phyloP scores from a whole-genome alignment of 768 basidiomycete species.

The Dacryopinax spathularia region DNA sequence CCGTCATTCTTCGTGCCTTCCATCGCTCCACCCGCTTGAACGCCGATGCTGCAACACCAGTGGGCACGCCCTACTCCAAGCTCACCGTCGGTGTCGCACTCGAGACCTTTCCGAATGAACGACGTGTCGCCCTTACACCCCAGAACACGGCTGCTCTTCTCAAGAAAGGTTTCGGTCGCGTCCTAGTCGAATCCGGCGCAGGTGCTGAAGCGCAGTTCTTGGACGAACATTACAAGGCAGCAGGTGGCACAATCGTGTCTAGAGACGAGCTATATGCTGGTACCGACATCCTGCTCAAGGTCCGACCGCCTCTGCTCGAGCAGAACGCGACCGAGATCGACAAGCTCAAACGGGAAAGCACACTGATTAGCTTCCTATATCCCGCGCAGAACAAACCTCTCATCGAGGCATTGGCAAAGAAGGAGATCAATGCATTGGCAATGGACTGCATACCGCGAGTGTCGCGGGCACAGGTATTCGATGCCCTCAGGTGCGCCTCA shows the following conservation, averaged over 20 bases:
- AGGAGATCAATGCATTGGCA: slow-evolving; percentile 60
- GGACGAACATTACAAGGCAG: slow-evolving; percentile 63
- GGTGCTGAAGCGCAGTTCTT: slow-evolving; percentile 63
- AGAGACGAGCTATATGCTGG: slow-evolving; percentile 50
- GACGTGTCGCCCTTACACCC: slow-evolving; percentile 69
- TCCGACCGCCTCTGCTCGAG: slow-evolving; percentile 50
- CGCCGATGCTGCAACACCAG: not conserved
- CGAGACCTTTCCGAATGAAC: slow-evolving; percentile 64
- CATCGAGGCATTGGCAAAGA: slow-evolving; percentile 52
- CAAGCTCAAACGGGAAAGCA: slow-evolving; percentile 55
- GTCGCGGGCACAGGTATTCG: slow-evolving; percentile 79
- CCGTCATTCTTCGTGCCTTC: not conserved
- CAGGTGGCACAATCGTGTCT: slow-evolving; percentile 66
- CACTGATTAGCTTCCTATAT: slow-evolving; percentile 71
- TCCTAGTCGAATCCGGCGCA: slow-evolving; percentile 60
- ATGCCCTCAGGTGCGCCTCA: slow-evolving; percentile 57
- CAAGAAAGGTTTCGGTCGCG: slow-evolving; percentile 67
- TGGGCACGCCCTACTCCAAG: slow-evolving; percentile 49
- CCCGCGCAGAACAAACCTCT: slow-evolving; percentile 66
- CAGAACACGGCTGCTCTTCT: slow-evolving; percentile 56
- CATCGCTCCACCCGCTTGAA: not conserved
- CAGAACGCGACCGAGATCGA: slow-evolving; percentile 40
- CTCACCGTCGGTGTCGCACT: slow-evolving; percentile 63
- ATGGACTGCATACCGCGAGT: slow-evolving; percentile 91
- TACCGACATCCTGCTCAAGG: slow-evolving; percentile 74